A percentile compares a stretch with the other conserved stretches of the same genome.
These are phyloP conservation scores for Teratosphaeria destructans DNA, from an alignment of 2,329 filamentous ascomycete genomes.

Conservation along the genomic window DNA sequence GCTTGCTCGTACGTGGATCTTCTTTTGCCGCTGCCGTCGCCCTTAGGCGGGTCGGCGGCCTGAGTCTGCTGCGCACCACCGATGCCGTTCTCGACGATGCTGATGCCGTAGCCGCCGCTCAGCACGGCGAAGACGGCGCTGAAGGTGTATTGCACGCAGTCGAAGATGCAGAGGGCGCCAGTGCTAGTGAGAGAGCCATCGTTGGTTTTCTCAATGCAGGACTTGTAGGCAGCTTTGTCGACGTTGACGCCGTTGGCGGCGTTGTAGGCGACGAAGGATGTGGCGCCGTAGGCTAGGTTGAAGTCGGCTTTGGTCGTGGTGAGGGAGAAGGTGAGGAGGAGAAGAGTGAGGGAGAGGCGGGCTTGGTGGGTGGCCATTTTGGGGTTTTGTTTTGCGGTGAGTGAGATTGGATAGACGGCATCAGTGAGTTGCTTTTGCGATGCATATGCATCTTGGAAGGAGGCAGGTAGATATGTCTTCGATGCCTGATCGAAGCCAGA, in stretches of 20 bases:
- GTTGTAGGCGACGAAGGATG: not conserved
- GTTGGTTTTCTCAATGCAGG: not conserved
- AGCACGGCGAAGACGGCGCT: not conserved
- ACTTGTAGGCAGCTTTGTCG: not conserved
- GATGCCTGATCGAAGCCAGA: no score
- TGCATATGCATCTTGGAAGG: no score
- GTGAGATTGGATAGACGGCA: no score
- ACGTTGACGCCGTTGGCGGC: not conserved
- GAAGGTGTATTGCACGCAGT: not conserved
- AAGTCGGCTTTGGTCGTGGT: not conserved
- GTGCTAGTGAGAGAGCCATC: not conserved
- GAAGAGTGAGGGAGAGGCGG: not conserved
- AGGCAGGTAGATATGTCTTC: no score
- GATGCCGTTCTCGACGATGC: not conserved
- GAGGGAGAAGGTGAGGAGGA: not conserved
- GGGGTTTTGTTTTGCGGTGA: no score
- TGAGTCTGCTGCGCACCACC: not conserved
- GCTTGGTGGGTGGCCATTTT: not conserved
- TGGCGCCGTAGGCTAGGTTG: not conserved
- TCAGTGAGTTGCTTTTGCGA: no score
- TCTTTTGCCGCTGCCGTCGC: not conserved
- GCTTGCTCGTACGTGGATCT: not conserved
- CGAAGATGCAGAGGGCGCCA: not conserved
- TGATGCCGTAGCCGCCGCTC: not conserved
- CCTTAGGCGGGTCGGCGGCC: not conserved